phyloP scores from a whole-genome alignment of 2,329 filamentous ascomycete species.

The Lizonia empirigonia region DNA sequence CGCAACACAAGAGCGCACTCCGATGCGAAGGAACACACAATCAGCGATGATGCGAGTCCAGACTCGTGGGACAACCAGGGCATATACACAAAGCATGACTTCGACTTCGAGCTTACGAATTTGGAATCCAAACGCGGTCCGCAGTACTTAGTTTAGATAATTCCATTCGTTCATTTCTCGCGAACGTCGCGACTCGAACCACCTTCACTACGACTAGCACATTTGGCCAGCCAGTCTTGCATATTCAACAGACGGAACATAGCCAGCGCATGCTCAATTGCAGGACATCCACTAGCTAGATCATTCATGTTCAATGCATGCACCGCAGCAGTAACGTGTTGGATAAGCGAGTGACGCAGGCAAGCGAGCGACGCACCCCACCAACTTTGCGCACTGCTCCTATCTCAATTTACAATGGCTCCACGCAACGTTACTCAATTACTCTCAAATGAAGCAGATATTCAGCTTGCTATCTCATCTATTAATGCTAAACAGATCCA shows the following conservation, averaged over 20 bases:
- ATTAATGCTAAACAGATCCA: no score
- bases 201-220: not conserved
- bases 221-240: not conserved
- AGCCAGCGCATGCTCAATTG: not conserved
- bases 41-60: slow-evolving; percentile 16
- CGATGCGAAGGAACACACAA: slow-evolving; percentile 21
- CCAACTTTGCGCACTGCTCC: no score
- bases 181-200: not conserved
- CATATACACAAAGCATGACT: slow-evolving; percentile 34
- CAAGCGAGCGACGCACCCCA: no score
- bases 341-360: no score
- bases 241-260: not conserved
- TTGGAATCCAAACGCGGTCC: slow-evolving; percentile 19
- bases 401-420: no score
- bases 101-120: slow-evolving; percentile 33
- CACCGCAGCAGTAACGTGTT: no score
- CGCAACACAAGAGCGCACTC: slow-evolving; percentile 32
- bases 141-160: slow-evolving; percentile 16
- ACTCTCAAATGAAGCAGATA: no score
- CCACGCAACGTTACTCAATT: no score
- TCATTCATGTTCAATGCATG: not conserved
- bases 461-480: no score
- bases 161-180: slow-evolving; percentile 6
- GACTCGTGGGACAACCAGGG: slow-evolving; percentile 36
- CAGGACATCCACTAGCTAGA: not conserved